phyloP scores from a whole-genome alignment of 768 basidiomycete species.

The Fistulinella prunicolor region DNA sequence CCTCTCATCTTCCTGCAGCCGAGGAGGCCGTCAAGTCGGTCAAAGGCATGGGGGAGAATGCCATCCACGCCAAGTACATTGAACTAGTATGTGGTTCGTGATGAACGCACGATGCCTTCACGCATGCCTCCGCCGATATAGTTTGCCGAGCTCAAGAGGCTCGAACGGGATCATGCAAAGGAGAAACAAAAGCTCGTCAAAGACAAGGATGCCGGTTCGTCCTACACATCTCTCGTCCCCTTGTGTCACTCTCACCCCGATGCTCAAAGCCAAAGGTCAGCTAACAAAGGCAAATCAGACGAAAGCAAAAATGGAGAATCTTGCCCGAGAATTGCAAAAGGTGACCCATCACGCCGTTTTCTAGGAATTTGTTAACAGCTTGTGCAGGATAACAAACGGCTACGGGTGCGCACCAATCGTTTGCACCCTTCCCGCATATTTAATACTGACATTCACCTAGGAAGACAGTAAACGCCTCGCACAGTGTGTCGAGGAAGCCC shows the following conservation, averaged over 20 bases:
- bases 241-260: conserved; percentile 15
- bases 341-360: conserved; percentile 34
- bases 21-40: conserved; percentile 88
- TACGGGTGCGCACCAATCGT: conserved; percentile 56
- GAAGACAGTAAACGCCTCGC: conserved; percentile 83
- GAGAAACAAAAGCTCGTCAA: conserved; percentile 89
- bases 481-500: conserved; percentile 80
- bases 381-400: conserved; percentile 79
- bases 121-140: conserved; percentile 34
- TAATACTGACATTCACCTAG: conserved; percentile 43
- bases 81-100: conserved; percentile 62
- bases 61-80: conserved; percentile 82
- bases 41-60: conserved; percentile 78
- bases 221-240: conserved; percentile 4
- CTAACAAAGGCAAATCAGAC: conserved; percentile 86
- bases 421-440: conserved; percentile 10
- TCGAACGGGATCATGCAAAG: conserved; percentile 87
- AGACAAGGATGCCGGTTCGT: conserved; percentile 83
- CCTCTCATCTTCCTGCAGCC: conserved; percentile 42
- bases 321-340: conserved; percentile 88
- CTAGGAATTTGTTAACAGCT: conserved; percentile 17
- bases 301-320: conserved; percentile 86
- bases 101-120: conserved; percentile 18
- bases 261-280: conserved; percentile 67
- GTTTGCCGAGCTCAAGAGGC: conserved; percentile 86